Conservation (phyloP, 1,284 basidiomycete genomes). For the Melampsora abietis-canadensis region DNA sequence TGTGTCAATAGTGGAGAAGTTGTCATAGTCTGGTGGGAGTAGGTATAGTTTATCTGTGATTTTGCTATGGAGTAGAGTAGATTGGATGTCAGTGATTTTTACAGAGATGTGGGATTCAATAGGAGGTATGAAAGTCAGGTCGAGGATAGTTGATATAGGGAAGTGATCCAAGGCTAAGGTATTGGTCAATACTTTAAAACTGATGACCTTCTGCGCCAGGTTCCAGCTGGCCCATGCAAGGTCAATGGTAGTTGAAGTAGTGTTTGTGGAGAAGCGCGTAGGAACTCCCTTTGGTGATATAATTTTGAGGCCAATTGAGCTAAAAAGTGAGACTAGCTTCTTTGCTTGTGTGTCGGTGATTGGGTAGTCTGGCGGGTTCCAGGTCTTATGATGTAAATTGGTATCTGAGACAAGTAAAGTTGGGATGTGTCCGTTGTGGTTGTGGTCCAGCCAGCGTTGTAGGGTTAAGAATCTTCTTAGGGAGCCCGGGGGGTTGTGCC, state of each 20-base stretch:
- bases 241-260: background rate
- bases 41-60: background rate
- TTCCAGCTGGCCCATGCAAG: background rate
- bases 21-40: background rate
- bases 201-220: background rate
- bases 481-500: too few species aligned
- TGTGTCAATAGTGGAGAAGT: background rate
- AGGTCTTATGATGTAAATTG: constrained; percentile 7
- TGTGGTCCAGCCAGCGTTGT: background rate
- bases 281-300: constrained; percentile 13
- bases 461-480: background rate
- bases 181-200: background rate
- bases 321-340: background rate
- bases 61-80: background rate
- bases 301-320: constrained; percentile 3
- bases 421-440: background rate
- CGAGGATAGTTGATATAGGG: background rate
- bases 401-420: constrained; percentile 13
- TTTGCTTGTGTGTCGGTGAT: background rate
- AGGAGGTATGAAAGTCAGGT: background rate
- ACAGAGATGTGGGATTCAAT: background rate
- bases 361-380: constrained; percentile 10
- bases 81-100: background rate
- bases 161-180: constrained; percentile 20
- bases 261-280: background rate